phyloP scores from a whole-genome alignment of 2,329 filamentous ascomycete species.

The Mollisia scopiformis region DNA sequence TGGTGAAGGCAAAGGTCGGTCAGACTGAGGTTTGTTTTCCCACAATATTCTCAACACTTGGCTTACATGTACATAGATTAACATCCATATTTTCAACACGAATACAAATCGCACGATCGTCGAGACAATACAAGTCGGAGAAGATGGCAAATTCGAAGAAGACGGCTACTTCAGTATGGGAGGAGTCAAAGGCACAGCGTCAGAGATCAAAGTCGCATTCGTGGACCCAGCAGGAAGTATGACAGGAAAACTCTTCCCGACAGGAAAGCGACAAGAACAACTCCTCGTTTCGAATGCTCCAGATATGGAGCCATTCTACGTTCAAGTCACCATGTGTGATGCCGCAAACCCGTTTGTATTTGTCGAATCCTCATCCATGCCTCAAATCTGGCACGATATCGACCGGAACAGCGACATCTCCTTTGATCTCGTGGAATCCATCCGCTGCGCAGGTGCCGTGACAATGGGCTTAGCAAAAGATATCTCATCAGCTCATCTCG shows the following conservation, averaged over 20 bases:
- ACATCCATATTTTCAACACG: constrained; percentile 59
- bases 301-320: constrained; percentile 32
- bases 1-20: constrained; percentile 40
- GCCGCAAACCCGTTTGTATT: constrained; percentile 50
- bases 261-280: constrained; percentile 51
- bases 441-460: constrained; percentile 56
- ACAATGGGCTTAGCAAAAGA: constrained; percentile 57
- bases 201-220: constrained; percentile 61
- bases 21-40: constrained; percentile 24
- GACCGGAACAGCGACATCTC: constrained; percentile 34
- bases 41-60: neutral
- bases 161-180: constrained; percentile 59
- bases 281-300: neutral
- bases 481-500: constrained; percentile 38
- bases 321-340: constrained; percentile 40
- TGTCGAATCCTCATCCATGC: constrained; percentile 50
- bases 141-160: constrained; percentile 48
- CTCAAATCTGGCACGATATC: constrained; percentile 47
- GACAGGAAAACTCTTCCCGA: constrained; percentile 61
- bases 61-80: constrained; percentile 19
- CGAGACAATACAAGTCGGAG: constrained; percentile 53
- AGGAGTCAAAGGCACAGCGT: constrained; percentile 56
- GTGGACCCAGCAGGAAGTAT: constrained; percentile 61
- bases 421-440: constrained; percentile 46
- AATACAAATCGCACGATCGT: constrained; percentile 62